Evolutionary conservation across 1,139 yeast species (phyloP), one percentile per base, ranked within the genome.

Genomic region (Lodderomyces pseudojiufengensis): DNA sequence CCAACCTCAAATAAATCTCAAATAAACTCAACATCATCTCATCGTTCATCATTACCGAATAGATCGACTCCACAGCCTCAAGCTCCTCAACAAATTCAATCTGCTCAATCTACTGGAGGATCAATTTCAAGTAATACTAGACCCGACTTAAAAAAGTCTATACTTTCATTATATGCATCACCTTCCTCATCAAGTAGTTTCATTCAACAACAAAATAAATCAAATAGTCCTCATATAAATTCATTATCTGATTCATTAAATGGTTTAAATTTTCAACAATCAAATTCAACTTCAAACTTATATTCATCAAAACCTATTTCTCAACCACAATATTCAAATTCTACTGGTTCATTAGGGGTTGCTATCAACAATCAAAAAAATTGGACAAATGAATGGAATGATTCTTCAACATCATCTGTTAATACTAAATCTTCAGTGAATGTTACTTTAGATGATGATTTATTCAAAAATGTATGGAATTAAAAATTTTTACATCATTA

Each of bases 61-160:
- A 18, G 20, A 18, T 18, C 20, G 7, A 18, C 20, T 18, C 20
- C 20, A 18, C 20, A 18, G 18, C 37, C 16, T 26, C 11, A 10
- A 5, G 6, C 14, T 4, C 16, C 29, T 5, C 29, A 4, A 10
- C 33, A 29, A 31, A 20, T 46, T 11, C 49, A 45, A 41, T 44
- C 68, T 3, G 63, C 69, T 3, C 68, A 63, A 44, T 54, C 62
- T 7, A 59, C 70, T 7, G 66, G 70, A 20, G 66, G 67, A 11
- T 56, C 62, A 38, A 48, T 58, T 32, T 29, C 43, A 8, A 43
- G 40, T 27, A 55, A 54, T 38, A 62, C 61, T 15, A 57, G 76
- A 43, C 70, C 69, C 4, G 97, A 90, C 53, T 72, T 92, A 57
- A 92, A 92, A 55, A 86, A 86, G 61, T 85, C 96, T 1, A 92